Base-by-base conservation (phyloP, 495 filamentous ascomycete species). In the Penicillium coprophilum region DNA sequence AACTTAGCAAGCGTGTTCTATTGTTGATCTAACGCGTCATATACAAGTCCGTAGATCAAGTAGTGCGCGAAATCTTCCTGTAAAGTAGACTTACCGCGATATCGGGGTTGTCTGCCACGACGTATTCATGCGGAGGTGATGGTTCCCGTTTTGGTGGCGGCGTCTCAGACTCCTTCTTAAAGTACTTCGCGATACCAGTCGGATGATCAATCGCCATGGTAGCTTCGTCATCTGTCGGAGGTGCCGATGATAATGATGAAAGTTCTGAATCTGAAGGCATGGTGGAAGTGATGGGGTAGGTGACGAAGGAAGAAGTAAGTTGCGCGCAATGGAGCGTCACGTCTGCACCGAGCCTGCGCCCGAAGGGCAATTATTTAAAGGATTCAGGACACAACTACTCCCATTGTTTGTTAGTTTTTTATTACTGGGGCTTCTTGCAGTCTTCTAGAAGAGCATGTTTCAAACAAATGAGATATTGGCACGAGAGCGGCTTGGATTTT, bases 101-200 rank as follows among this genome's bases (percentile, higher is more conserved):
- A 64, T 90, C 87, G 48, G 87, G 77, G 72, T 94, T 92, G 71
- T 97, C 92, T 55, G 90, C 90, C 39, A 96, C 68, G 20, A 92
- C 87, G 73, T 88, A 88, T 80, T 92, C 90, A 73, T 96, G 92
- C 6, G 89, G 86, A 65, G 92, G 92, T 62, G 91, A 93, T 28
- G 90, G 85, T 49, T 85, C 83, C 61, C 91, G 80, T 76, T 87
- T 87, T 56, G 85, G 78, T 30, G 89, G 87, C 48, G 88, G 87
- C 60, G 87, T 82, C 61, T 75, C 72, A 46, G 77, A 76, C 65
- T 77, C 71, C 64, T 78, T 74, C 66, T 77, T 77, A 57, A 76
- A 76, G 63, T 78, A 79, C 56, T 75, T 75, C 39, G 73, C 67
- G 40, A 76, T 80, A 31, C 71, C 74, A 43, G 71, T 66, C 47